phyloP scores from a whole-genome alignment of 2,329 filamentous ascomycete species.

The Fusarium austroafricanum region DNA sequence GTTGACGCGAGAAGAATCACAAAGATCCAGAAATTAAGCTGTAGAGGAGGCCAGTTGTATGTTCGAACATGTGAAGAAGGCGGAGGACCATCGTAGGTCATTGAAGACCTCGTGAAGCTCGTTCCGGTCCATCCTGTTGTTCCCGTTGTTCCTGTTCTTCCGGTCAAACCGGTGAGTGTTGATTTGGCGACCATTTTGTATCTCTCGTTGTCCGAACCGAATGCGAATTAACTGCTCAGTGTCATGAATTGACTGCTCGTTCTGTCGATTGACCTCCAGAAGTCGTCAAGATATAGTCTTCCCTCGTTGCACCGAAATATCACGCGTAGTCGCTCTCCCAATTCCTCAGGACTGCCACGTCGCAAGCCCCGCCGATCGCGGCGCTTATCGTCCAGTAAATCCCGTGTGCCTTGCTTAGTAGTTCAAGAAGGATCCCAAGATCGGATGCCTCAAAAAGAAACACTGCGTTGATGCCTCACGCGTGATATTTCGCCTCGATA shows the following conservation, averaged over 20 bases:
- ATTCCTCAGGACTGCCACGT: constrained; percentile 40
- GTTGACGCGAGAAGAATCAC: constrained; percentile 71
- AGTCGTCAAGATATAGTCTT: neutral
- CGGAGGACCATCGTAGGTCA: constrained; percentile 57
- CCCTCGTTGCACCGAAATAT: neutral
- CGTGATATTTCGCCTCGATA: constrained; percentile 7
- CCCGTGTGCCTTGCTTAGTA: constrained; percentile 24
- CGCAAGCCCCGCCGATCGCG: constrained; percentile 37
- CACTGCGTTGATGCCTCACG: constrained; percentile 33
- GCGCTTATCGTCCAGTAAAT: constrained; percentile 32
- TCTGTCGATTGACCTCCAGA: neutral
- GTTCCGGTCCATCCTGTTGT: constrained; percentile 35
- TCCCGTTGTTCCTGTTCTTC: constrained; percentile 48
- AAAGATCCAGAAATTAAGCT: constrained; percentile 75
- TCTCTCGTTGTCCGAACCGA: too few species aligned
- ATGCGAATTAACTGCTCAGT: neutral
- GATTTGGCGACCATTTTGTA: constrained; percentile 46
- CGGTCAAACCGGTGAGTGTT: constrained; percentile 46
- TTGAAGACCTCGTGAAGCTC: constrained; percentile 53
- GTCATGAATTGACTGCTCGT: neutral
- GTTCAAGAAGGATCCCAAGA: neutral
- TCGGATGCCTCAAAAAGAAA: constrained; percentile 7
- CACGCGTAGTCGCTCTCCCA: constrained; percentile 3
- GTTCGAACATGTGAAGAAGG: constrained; percentile 61
- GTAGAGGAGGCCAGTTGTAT: constrained; percentile 76